Evolutionary conservation across 768 basidiomycete genomes (phyloP).

Genomic region (Tephrocybe sp.): DNA sequence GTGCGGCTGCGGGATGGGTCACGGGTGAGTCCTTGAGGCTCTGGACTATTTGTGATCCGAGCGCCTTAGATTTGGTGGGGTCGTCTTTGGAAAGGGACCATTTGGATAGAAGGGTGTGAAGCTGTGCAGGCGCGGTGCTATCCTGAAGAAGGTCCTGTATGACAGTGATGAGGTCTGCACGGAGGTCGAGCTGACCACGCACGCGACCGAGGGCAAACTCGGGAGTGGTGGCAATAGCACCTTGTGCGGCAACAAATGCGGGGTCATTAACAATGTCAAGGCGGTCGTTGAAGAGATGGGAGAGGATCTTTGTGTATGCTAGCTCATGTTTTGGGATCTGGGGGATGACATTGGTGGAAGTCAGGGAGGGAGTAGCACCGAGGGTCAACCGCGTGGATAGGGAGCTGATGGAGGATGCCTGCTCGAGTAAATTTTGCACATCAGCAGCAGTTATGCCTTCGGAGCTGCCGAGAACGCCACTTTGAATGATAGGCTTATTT

Average conservation of each 20-base stretch:
- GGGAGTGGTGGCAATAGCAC: conserved; percentile 81
- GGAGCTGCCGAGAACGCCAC: conserved; percentile 59
- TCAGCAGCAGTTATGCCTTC: conserved; percentile 39
- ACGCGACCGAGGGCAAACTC: conserved; percentile 94
- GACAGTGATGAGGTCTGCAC: conserved; percentile 62
- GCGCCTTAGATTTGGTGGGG: conserved; percentile 51
- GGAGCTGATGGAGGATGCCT: conserved; percentile 32
- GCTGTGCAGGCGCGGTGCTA: conserved; percentile 44
- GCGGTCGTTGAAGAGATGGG: conserved; percentile 75
- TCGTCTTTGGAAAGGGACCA: conserved; percentile 85
- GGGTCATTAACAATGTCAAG: conserved; percentile 88
- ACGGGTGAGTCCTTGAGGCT: conserved; percentile 42
- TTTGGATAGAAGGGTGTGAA: conserved; percentile 72
- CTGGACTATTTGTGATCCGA: conserved; percentile 59
- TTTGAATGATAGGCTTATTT: conserved; percentile 55
- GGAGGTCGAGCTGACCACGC: conserved; percentile 75
- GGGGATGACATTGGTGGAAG: conserved; percentile 33
- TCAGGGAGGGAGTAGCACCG: conserved; percentile 35
- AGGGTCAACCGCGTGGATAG: conserved; percentile 48
- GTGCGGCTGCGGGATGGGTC: conserved; percentile 45
- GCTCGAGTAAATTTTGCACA: conserved; percentile 52
- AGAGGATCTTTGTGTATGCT: conserved; percentile 88
- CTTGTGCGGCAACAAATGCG: conserved; percentile 64
- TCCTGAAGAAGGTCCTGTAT: conserved; percentile 67
- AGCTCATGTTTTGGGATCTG: conserved; percentile 89